Conservation (phyloP, 768 basidiomycete genomes). For the Agaricus subrufescens region DNA sequence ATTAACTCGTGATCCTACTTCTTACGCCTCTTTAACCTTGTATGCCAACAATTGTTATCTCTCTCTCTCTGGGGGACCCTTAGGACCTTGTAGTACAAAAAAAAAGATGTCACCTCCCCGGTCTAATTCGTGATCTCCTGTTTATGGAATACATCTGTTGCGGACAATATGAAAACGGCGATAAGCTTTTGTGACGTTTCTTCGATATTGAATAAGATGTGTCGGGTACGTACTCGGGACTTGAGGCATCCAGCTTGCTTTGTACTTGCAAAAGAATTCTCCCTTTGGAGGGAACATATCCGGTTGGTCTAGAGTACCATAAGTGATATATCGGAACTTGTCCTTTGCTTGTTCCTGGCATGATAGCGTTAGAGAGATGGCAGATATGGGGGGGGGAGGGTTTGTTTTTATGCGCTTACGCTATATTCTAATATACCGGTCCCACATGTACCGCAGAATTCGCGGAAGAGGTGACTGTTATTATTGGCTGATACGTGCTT, state of each 20-base stretch:
- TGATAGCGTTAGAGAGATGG: too few relatives aligned
- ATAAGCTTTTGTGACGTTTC: neutral
- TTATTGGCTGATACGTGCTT: constrained; percentile 13
- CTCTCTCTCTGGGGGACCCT: neutral
- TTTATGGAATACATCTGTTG: constrained; percentile 14
- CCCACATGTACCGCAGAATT: constrained; percentile 15
- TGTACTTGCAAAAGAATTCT: constrained; percentile 16
- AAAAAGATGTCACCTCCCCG: too few relatives aligned
- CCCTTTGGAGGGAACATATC: constrained; percentile 12
- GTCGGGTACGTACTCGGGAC: constrained; percentile 12
- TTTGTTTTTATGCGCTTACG: neutral
- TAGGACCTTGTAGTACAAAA: neutral
- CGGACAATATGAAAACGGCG: neutral
- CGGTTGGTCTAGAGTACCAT: constrained; percentile 14
- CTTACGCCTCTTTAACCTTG: too few relatives aligned
- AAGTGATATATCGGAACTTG: constrained; percentile 13
- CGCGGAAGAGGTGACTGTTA: constrained; percentile 13
- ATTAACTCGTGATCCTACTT: too few relatives aligned
- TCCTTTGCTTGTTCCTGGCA: constrained; percentile 13
- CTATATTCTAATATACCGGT: constrained; percentile 15
- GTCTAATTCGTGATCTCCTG: constrained; percentile 14
- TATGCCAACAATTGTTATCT: neutral
- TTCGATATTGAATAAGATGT: neutral
- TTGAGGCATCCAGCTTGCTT: constrained; percentile 14
- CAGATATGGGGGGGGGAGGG: neutral